Percentiles rank a stretch among this genome's conserved stretches.
Evolutionary conservation across 371 early-diverging fungal genomes (phyloP).

Genomic region (Mortierella sp.): DNA sequence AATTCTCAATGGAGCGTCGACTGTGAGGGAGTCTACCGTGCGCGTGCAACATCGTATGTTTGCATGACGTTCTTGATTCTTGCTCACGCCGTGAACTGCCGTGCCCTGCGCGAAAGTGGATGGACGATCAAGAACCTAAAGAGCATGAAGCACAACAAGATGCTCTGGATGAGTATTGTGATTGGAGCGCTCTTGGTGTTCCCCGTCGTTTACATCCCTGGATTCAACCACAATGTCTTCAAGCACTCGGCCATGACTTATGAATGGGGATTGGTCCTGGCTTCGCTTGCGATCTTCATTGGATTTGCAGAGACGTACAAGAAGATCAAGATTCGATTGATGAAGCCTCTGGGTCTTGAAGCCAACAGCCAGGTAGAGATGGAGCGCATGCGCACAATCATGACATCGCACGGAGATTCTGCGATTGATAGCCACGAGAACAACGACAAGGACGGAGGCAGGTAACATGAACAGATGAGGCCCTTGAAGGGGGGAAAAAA

Average conservation of each 20-base stretch:
- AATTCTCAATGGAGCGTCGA: slow-evolving; percentile 63
- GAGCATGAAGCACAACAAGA: slow-evolving; percentile 65
- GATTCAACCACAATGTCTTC: slow-evolving; percentile 71
- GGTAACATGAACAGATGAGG: slow-evolving; percentile 15
- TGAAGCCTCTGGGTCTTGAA: slow-evolving; percentile 33
- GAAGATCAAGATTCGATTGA: slow-evolving; percentile 26
- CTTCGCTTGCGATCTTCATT: slow-evolving; percentile 68
- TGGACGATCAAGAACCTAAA: slow-evolving; percentile 60
- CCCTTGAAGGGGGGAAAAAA: background rate
- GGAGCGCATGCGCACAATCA: slow-evolving; percentile 37
- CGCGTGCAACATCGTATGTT: slow-evolving; percentile 78
- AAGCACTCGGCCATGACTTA: slow-evolving; percentile 72
- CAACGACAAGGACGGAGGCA: background rate
- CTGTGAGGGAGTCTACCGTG: slow-evolving; percentile 78
- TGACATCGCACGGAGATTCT: slow-evolving; percentile 22
- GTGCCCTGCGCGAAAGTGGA: slow-evolving; percentile 70
- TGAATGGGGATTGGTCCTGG: slow-evolving; percentile 80
- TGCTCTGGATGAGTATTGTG: slow-evolving; percentile 63
- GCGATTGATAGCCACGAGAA: slow-evolving; percentile 14
- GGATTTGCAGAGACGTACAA: slow-evolving; percentile 67
- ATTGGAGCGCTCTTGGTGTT: slow-evolving; percentile 68
- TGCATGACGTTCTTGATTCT: slow-evolving; percentile 74
- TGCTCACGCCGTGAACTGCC: slow-evolving; percentile 79
- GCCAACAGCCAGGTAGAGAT: slow-evolving; percentile 29
- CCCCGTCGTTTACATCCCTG: slow-evolving; percentile 77